A percentile compares a stretch with the other conserved stretches of the same genome.
phyloP scores from a whole-genome alignment of 768 basidiomycete species.

The Auriscalpium orientale region DNA sequence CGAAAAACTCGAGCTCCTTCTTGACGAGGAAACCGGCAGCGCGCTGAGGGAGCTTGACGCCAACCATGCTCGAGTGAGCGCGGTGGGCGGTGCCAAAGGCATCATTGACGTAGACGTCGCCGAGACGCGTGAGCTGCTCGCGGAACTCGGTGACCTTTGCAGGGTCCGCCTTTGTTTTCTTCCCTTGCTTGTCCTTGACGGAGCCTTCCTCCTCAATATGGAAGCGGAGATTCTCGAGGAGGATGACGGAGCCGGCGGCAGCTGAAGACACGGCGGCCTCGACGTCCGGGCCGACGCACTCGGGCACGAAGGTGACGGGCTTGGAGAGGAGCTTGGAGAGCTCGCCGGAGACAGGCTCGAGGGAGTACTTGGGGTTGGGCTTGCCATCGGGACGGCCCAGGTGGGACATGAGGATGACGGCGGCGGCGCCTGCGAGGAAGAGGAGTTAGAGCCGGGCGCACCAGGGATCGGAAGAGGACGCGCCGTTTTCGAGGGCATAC shows the following conservation, averaged over 20 bases:
- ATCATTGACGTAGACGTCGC: conserved; percentile 97
- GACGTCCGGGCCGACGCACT: conserved; percentile 82
- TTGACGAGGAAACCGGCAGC: conserved; percentile 96
- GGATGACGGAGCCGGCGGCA: conserved; percentile 62
- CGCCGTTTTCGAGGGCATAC: conserved; percentile 84
- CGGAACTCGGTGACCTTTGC: conserved; percentile 77
- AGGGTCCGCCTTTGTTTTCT: conserved; percentile 90
- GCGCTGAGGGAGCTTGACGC: conserved; percentile 83
- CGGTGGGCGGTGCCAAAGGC: conserved; percentile 99
- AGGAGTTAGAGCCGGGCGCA: conserved; percentile 8
- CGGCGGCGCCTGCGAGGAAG: conserved; percentile 54
- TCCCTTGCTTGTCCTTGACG: conserved; percentile 86
- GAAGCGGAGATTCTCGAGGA: conserved; percentile 97
- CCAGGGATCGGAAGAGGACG: conserved; percentile 3
- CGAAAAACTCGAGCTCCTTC: conserved; percentile 98
- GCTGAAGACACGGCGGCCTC: conserved; percentile 71
- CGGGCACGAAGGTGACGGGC: conserved; percentile 72
- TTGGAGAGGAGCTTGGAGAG: conserved; percentile 64
- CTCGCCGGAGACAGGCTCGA: conserved; percentile 79
- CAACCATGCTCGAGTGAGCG: conserved; percentile 98
- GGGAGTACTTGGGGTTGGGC: conserved; percentile 80
- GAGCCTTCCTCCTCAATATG: conserved; percentile 98
- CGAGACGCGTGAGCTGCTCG: conserved; percentile 80
- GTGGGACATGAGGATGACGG: conserved; percentile 94
- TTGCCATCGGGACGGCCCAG: conserved; percentile 96